Conservation (phyloP, 2,329 filamentous ascomycete species). For the Leptodontidium sp. region DNA sequence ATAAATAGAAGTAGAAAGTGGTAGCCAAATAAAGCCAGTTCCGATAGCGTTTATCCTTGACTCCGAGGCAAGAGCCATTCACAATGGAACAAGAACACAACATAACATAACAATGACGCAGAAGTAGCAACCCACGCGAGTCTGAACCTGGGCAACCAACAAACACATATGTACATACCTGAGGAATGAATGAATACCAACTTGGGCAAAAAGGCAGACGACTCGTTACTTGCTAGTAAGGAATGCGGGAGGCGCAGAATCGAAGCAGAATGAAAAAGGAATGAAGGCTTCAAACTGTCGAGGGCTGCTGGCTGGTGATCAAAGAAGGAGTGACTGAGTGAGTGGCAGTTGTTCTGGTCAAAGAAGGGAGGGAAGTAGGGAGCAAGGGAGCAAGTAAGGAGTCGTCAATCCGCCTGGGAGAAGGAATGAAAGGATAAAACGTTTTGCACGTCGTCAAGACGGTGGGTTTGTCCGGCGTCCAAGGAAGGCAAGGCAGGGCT, state of each 20-base stretch:
- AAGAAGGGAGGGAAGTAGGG: constrained; percentile 3
- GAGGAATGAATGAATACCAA: constrained; percentile 12
- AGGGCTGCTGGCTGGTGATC: background rate
- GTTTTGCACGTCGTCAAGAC: constrained; percentile 28
- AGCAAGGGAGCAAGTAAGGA: background rate
- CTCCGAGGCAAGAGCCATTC: background rate
- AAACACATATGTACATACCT: constrained; percentile 11
- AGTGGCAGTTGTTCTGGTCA: too few species aligned
- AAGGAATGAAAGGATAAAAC: constrained; percentile 1
- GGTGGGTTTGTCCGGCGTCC: constrained; percentile 9
- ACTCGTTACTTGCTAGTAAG: constrained; percentile 12
- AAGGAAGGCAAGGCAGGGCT: constrained; percentile 18
- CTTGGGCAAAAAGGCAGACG: constrained; percentile 1
- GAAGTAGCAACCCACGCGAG: background rate
- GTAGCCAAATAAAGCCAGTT: background rate
- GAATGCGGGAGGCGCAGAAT: constrained; percentile 14
- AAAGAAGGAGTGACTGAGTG: too few species aligned
- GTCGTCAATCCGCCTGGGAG: constrained; percentile 22
- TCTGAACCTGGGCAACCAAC: background rate
- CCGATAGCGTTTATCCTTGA: background rate
- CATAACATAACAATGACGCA: constrained; percentile 6
- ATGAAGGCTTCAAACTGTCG: constrained; percentile 16
- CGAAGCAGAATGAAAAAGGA: constrained; percentile 19
- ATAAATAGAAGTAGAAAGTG: background rate
- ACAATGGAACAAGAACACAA: background rate